Evolutionary conservation across 805 yeast species (phyloP), one percentile per base, ranked within the genome.

Genomic region (Wickerhamomyces chaumierensis): DNA sequence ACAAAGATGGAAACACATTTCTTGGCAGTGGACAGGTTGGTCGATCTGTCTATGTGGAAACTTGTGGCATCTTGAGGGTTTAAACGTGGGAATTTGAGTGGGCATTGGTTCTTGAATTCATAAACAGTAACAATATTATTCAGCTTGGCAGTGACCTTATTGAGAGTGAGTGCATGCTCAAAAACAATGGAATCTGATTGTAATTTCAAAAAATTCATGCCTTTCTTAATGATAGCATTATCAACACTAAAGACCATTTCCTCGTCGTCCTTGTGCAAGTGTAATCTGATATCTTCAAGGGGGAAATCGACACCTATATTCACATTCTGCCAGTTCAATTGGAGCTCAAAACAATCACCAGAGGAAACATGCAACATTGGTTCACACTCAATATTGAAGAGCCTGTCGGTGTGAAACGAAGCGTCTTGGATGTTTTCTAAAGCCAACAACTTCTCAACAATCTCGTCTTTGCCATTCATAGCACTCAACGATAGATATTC

Each of bases 81-180:
- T 36, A 32, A 0, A 37, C 25, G 25, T 7, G 25, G 25, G 25
- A 21, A 21, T 21, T 7, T 21, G 25, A 7, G 6, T 21, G 25
- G 9, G 11, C 11, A 7, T 11, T 21, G 6, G 11, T 21, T 11
- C 9, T 6, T 21, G 25, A 21, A 21, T 11, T 21, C 25, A 11
- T 21, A 21, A 11, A 21, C 25, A 6, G 11, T 42, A 1, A 45
- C 23, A 15, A 60, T 48, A 18, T 52, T 49, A 5, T 56, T 55
- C 18, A 56, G 36, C 4, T 38, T 41, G 15, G 59, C 48, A 13
- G 42, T 46, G n/a, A 65, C 38, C 7, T 45, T 34, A 9, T 48
- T 41, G 3, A 61, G 48, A 5, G 43, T 49, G 42, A 69, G 63
- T 2, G 43, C 18, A 1, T 74, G 75, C 15, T 59, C 45, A 2